Evolutionary conservation across 345 rosid genomes (phyloP).

Genomic region (Diplotaxis tenuifolia): DNA sequence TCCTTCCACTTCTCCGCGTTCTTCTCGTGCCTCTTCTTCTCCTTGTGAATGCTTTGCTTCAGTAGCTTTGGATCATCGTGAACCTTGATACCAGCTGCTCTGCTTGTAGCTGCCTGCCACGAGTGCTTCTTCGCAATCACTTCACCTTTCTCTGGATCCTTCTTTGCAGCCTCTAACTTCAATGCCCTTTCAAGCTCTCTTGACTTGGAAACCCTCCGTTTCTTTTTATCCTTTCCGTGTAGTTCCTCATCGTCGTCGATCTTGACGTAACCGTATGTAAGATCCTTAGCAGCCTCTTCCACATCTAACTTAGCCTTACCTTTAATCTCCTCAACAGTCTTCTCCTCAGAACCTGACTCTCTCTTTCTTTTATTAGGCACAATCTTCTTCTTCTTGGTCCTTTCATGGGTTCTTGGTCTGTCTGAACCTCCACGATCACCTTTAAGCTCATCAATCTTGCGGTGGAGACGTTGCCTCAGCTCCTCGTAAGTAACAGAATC

Average conservation of each 20-base stretch:
- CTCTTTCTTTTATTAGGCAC: conserved; percentile 62
- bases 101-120: conserved; percentile 70
- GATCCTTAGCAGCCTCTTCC: conserved; percentile 73
- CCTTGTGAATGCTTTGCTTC: conserved; percentile 74
- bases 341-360: conserved; percentile 48
- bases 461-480: conserved; percentile 61
- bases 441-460: conserved; percentile 67
- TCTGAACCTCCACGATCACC: conserved; percentile 50
- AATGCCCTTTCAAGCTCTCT: conserved; percentile 70
- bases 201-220: conserved; percentile 56
- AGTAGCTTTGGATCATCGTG: conserved; percentile 79
- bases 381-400: conserved; percentile 19
- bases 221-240: conserved; percentile 55
- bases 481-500: conserved; percentile 68
- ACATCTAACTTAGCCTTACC: conserved; percentile 50
- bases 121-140: conserved; percentile 55
- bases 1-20: conserved; percentile 85
- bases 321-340: conserved; percentile 31
- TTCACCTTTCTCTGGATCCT: conserved; percentile 77
- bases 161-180: conserved; percentile 62
- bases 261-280: conserved; percentile 68
- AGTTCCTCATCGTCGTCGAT: conserved; percentile 59
- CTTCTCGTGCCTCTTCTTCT: conserved; percentile 69
- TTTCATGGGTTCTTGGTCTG: conserved; percentile 24
- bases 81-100: conserved; percentile 81